Evolutionary conservation across 2,329 filamentous ascomycete species (phyloP).

Genomic region (Lomentospora prolificans): DNA sequence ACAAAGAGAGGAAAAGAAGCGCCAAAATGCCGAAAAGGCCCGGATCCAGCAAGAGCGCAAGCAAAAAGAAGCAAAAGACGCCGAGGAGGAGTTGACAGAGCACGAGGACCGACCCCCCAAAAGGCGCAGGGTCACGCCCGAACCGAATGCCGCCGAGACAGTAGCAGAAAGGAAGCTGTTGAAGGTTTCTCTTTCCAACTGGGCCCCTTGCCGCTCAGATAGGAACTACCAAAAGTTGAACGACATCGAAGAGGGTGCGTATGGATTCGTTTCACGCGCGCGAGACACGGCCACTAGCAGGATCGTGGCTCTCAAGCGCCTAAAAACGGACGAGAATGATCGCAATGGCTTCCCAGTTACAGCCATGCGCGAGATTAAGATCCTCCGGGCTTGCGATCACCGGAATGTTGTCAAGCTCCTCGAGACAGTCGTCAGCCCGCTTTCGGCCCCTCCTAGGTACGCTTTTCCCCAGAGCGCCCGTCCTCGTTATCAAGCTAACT

Average conservation of each 20-base stretch:
- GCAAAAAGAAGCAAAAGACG: not conserved
- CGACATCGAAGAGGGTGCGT: constrained; percentile 94
- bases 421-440: constrained; percentile 75
- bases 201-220: constrained; percentile 65
- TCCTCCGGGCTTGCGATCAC: constrained; percentile 70
- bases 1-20: constrained; percentile 85
- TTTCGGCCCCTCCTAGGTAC: constrained; percentile 18
- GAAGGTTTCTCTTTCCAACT: constrained; percentile 58
- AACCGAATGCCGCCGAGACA: constrained; percentile 19
- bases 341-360: constrained; percentile 75
- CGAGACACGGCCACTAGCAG: constrained; percentile 62
- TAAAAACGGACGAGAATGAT: constrained; percentile 79
- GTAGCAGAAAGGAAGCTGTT: constrained; percentile 45
- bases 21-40: constrained; percentile 72
- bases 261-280: constrained; percentile 86
- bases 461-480: not conserved
- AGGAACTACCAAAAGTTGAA: constrained; percentile 89
- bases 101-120: constrained; percentile 43
- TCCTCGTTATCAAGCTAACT: not conserved
- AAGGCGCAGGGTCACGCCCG: constrained; percentile 49
- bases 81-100: constrained; percentile 29
- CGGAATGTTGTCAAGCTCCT: constrained; percentile 71
- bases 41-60: constrained; percentile 39
- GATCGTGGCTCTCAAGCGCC: constrained; percentile 83
- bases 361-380: constrained; percentile 87